Evolutionary conservation across 768 basidiomycete species (phyloP).

Genomic region (Boletus rufocinnamomeus): DNA sequence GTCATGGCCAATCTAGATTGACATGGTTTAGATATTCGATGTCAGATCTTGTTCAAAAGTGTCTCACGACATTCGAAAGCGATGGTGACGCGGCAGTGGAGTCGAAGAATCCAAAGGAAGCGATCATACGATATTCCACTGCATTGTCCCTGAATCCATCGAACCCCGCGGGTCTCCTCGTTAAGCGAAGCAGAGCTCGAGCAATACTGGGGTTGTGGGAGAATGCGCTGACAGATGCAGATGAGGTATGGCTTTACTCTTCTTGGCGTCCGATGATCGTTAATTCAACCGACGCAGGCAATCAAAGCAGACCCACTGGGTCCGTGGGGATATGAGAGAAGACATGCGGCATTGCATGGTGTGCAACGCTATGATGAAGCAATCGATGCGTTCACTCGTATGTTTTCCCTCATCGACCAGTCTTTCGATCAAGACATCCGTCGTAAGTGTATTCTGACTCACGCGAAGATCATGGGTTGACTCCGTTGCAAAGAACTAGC

Average conservation of each 20-base stretch:
- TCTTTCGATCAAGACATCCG: background rate
- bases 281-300: background rate
- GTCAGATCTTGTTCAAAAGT: background rate
- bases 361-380: conserved; percentile 6
- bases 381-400: background rate
- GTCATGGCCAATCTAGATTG: background rate
- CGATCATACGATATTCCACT: conserved; percentile 6
- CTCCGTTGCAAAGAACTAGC: background rate
- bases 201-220: background rate
- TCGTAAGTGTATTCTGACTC: background rate
- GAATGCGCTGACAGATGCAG: conserved; percentile 2
- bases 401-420: conserved; percentile 1
- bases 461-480: background rate
- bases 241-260: background rate
- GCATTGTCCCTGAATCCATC: conserved; percentile 8
- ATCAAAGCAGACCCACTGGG: background rate
- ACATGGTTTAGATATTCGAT: background rate
- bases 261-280: no score
- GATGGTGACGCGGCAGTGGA: background rate
- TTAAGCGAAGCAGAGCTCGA: background rate
- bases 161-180: background rate
- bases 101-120: background rate
- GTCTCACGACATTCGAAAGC: background rate
- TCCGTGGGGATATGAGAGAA: conserved; percentile 3
- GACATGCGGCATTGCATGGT: conserved; percentile 1